Evolutionary conservation across 805 yeast species (phyloP).

Genomic region (Monosporozyma unispora): DNA sequence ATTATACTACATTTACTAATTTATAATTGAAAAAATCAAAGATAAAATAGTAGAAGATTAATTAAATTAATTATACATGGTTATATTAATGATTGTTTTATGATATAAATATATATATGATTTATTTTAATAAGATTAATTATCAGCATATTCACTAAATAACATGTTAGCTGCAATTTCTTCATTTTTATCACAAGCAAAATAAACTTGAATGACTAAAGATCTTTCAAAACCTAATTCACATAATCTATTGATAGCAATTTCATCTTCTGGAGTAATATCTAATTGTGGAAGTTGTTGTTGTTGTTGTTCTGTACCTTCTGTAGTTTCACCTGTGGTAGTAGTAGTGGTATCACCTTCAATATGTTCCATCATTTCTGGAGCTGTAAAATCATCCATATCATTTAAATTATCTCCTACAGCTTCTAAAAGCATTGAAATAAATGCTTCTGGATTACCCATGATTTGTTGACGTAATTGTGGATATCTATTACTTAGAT

Average conservation of each 20-base stretch:
- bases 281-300: slow-evolving; percentile 32
- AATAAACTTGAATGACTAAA: slow-evolving; percentile 82
- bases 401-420: slow-evolving; percentile 46
- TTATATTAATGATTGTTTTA: not conserved
- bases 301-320: no score
- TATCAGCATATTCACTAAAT: slow-evolving; percentile 48
- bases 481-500: slow-evolving; percentile 73
- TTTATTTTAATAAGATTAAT: not conserved
- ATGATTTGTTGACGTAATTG: slow-evolving; percentile 73
- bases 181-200: slow-evolving; percentile 97
- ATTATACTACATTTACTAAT: slow-evolving; percentile 4
- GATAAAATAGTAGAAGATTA: no score
- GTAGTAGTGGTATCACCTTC: slow-evolving; percentile 30
- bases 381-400: slow-evolving; percentile 14
- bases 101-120: not conserved
- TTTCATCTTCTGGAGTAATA: slow-evolving; percentile 76
- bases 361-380: slow-evolving; percentile 13
- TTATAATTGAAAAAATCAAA: no score
- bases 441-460: slow-evolving; percentile 82
- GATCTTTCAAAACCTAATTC: slow-evolving; percentile 89
- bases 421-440: slow-evolving; percentile 60
- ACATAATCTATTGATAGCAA: slow-evolving; percentile 80
- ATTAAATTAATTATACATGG: not conserved
- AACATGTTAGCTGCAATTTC: slow-evolving; percentile 91
- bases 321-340: not conserved